These are phyloP conservation scores for Allium fistulosum DNA, from an alignment of 106 monocot species.

Conservation along the genomic window DNA sequence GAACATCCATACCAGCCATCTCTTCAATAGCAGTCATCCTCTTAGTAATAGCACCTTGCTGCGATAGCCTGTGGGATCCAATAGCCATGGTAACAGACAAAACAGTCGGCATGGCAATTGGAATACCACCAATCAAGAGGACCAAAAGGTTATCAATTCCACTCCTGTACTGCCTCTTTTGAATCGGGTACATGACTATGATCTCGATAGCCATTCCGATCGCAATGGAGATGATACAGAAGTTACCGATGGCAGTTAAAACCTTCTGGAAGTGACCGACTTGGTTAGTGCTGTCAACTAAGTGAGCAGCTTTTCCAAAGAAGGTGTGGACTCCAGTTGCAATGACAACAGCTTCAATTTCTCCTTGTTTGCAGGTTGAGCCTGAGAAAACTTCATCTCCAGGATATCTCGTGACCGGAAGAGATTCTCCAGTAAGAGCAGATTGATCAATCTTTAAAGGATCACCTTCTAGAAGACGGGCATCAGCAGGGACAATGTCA, in stretches of 20 bases:
- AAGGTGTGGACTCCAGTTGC: constrained; percentile 99
- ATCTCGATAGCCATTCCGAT: constrained; percentile 81
- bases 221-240: constrained; percentile 95
- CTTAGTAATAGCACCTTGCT: constrained; percentile 98
- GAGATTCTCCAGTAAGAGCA: constrained; percentile 90
- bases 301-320: constrained; percentile 98
- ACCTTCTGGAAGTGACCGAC: constrained; percentile 97
- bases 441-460: constrained; percentile 94
- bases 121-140: constrained; percentile 94
- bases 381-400: constrained; percentile 97
- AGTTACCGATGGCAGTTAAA: constrained; percentile 94
- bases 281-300: constrained; percentile 95
- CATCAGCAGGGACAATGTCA: constrained; percentile 97
- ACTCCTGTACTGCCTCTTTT: constrained; percentile 62
- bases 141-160: constrained; percentile 95
- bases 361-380: constrained; percentile 95
- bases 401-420: constrained; percentile 77
- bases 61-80: constrained; percentile 89
- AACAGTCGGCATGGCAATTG: constrained; percentile 97
- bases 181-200: constrained; percentile 95
- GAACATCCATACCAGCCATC: constrained; percentile 99
- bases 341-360: constrained; percentile 96
- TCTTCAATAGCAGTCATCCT: constrained; percentile 99
- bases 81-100: constrained; percentile 99
- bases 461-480: constrained; percentile 92